Conservation (phyloP, 139 green algal genomes). For the Eudorina sp. region DNA sequence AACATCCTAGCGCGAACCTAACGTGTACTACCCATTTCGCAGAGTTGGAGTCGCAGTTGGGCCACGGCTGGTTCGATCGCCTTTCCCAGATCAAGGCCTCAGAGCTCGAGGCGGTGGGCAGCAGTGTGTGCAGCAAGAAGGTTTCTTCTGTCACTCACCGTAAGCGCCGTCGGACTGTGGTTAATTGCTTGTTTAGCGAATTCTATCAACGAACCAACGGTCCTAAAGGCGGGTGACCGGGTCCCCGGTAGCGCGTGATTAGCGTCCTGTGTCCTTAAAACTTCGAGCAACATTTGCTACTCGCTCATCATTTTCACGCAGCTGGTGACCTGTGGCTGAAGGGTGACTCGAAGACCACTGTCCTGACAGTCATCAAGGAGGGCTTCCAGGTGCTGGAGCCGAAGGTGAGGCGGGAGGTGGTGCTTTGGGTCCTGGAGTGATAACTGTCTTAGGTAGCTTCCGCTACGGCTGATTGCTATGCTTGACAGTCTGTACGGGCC, state of each 20-base stretch:
- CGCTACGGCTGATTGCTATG: too few relatives aligned
- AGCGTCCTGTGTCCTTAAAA: too few relatives aligned
- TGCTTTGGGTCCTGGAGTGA: not conserved
- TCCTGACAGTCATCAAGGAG: slow-evolving; percentile 57
- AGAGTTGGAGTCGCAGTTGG: slow-evolving; percentile 43
- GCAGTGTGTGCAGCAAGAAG: slow-evolving; percentile 31
- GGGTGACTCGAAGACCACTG: slow-evolving; percentile 54
- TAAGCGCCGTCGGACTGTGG: too few relatives aligned
- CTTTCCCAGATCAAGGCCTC: slow-evolving; percentile 9
- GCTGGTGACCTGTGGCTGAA: slow-evolving; percentile 56
- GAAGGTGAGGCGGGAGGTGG: slow-evolving; percentile 38
- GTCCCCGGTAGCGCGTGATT: too few relatives aligned
- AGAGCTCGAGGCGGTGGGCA: slow-evolving; percentile 39
- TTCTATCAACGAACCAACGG: too few relatives aligned
- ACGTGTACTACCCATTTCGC: not conserved
- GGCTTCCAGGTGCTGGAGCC: slow-evolving; percentile 58
- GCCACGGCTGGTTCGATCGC: slow-evolving; percentile 46
- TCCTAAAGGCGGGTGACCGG: too few relatives aligned
- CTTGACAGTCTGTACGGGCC: too few relatives aligned
- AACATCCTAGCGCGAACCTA: too few relatives aligned
- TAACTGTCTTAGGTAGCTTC: not conserved
- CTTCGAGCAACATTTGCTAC: not conserved
- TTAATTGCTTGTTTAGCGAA: too few relatives aligned
- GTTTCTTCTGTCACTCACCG: slow-evolving; percentile 40
- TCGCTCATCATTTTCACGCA: not conserved